Evolutionary conservation across 306 rosid genomes (phyloP).

Genomic region (Pachyrhizus erosus): DNA sequence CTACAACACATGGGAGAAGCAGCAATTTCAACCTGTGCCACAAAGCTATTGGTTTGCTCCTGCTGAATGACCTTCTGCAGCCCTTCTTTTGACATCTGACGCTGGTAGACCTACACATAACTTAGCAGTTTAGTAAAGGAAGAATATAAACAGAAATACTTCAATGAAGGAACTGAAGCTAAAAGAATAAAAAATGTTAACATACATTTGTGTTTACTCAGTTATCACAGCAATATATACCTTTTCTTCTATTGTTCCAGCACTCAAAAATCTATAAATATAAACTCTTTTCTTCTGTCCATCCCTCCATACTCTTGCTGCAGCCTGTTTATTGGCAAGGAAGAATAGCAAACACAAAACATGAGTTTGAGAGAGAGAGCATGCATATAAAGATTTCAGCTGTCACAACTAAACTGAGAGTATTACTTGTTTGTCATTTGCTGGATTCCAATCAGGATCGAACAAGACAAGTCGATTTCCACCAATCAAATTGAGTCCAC

Average conservation of each 20-base stretch:
- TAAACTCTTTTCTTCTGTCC: conserved; percentile 98
- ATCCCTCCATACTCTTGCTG: conserved; percentile 99
- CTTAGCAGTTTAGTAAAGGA: background rate
- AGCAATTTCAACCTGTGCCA: conserved; percentile 61
- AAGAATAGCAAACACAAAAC: conserved; percentile 37
- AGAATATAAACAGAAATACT: conserved; percentile 28
- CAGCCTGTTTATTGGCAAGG: conserved; percentile 68
- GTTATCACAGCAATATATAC: conserved; percentile 52
- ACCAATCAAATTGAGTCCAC: conserved; percentile 98
- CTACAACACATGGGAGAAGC: conserved; percentile 36
- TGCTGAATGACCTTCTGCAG: conserved; percentile 94
- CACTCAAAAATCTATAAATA: conserved; percentile 87
- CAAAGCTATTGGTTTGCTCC: conserved; percentile 67
- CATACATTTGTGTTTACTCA: conserved; percentile 31
- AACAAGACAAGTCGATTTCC: conserved; percentile 95
- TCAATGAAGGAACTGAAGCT: conserved; percentile 21
- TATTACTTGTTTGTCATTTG: conserved; percentile 94
- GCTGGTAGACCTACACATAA: conserved; percentile 82
- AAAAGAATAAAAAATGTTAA: conserved; percentile 34
- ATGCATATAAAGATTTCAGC: conserved; percentile 12
- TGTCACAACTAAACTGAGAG: conserved; percentile 20
- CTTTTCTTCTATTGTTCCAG: conserved; percentile 98
- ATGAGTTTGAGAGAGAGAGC: background rate
- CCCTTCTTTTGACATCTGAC: conserved; percentile 99
- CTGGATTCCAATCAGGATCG: conserved; percentile 99